phyloP scores from a whole-genome alignment of 768 basidiomycete species.

The Xerocomellus intermedius region DNA sequence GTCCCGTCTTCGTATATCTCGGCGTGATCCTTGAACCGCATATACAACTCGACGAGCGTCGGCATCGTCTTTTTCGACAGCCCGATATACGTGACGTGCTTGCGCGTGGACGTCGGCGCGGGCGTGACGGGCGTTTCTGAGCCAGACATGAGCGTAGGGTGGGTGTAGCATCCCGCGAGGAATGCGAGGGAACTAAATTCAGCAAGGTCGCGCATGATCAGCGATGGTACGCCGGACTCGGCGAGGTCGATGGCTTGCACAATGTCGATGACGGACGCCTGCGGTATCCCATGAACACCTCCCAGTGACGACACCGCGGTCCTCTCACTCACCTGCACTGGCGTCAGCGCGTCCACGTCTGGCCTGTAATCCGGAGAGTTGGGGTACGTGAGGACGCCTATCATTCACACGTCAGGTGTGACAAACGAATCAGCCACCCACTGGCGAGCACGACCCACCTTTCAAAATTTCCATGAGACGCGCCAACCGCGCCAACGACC shows the following conservation, averaged over 20 bases:
- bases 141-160: constrained; percentile 11
- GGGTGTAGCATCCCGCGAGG: constrained; percentile 69
- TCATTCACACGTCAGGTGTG: not conserved
- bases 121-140: constrained; percentile 15
- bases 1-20: constrained; percentile 81
- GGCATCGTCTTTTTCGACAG: constrained; percentile 90
- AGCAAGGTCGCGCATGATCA: constrained; percentile 80
- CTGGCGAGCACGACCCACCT: constrained; percentile 37
- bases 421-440: not conserved
- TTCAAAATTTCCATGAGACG: constrained; percentile 78
- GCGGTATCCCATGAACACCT: constrained; percentile 12
- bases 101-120: constrained; percentile 38
- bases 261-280: constrained; percentile 73
- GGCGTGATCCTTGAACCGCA: constrained; percentile 55
- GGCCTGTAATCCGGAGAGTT: constrained; percentile 84
- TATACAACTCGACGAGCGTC: constrained; percentile 72
- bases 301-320: not conserved
- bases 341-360: constrained; percentile 79
- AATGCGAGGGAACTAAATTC: constrained; percentile 89
- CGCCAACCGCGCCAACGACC: constrained; percentile 61
- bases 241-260: constrained; percentile 66
- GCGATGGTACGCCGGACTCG: constrained; percentile 59
- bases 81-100: constrained; percentile 84
- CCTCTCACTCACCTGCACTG: constrained; percentile 61
- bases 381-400: constrained; percentile 77